phyloP scores from a whole-genome alignment of 306 rosid species.

The Leucaena leucocephala region DNA sequence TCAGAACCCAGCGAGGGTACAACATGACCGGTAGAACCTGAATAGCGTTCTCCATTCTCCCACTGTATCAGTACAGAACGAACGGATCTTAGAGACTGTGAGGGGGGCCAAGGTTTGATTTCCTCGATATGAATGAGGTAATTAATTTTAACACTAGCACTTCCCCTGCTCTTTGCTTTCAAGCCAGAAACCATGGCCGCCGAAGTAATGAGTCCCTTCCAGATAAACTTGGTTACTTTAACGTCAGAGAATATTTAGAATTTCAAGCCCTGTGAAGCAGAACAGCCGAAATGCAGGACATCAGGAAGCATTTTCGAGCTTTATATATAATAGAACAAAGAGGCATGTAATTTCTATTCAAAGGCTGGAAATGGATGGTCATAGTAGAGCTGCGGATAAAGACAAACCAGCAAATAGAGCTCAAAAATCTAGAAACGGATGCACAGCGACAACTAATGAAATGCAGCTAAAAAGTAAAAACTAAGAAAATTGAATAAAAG shows the following conservation, averaged over 20 bases:
- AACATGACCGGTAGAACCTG: slow-evolving; percentile 75
- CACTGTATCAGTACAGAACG: slow-evolving; percentile 85
- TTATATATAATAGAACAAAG: slow-evolving; percentile 31
- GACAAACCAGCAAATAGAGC: slow-evolving; percentile 6
- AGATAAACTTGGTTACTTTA: slow-evolving; percentile 40
- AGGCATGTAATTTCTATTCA: neutral
- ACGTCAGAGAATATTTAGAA: slow-evolving; percentile 22
- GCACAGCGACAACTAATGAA: neutral
- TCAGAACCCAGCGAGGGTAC: slow-evolving; percentile 65
- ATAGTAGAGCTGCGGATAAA: neutral
- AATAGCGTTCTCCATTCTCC: slow-evolving; percentile 83
- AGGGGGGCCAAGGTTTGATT: slow-evolving; percentile 96
- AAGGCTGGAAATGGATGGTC: neutral
- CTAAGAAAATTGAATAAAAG: neutral
- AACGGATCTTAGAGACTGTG: slow-evolving; percentile 71
- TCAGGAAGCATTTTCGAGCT: slow-evolving; percentile 12
- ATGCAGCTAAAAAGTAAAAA: neutral
- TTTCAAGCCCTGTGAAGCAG: slow-evolving; percentile 39
- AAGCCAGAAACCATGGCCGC: slow-evolving; percentile 60
- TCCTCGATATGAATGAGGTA: slow-evolving; percentile 74
- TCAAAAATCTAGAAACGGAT: slow-evolving; percentile 6
- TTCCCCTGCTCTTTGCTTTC: slow-evolving; percentile 68
- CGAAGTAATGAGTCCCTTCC: slow-evolving; percentile 19
- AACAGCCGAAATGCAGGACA: slow-evolving; percentile 31
- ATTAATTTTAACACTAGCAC: slow-evolving; percentile 57